phyloP scores from a whole-genome alignment of 306 rosid species.

The Hippophae gyantsensis region DNA sequence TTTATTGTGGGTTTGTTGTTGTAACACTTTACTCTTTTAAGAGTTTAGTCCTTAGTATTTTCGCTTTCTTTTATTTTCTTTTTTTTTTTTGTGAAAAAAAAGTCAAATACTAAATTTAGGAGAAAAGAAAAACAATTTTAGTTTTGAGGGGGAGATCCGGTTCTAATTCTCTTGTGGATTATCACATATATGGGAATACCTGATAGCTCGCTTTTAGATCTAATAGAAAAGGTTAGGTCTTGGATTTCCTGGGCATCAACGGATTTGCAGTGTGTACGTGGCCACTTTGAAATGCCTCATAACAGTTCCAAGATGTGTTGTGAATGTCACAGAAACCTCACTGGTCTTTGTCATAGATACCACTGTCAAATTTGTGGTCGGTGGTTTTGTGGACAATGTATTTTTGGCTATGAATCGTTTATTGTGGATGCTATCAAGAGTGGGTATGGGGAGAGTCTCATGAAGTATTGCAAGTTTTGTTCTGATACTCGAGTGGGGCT shows the following conservation, averaged over 20 bases:
- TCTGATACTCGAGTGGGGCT: conserved; percentile 25
- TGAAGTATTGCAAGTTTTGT: conserved; percentile 60
- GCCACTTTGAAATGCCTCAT: conserved; percentile 42
- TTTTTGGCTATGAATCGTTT: conserved; percentile 37
- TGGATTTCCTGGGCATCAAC: conserved; percentile 51
- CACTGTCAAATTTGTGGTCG: conserved; percentile 61
- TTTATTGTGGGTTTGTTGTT: conserved; percentile 52
- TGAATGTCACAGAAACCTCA: conserved; percentile 40
- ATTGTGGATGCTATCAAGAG: conserved; percentile 20
- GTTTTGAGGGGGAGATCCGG: conserved; percentile 18
- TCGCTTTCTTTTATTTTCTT: conserved; percentile 24
- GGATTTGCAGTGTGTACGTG: conserved; percentile 26
- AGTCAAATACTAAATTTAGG: conserved; percentile 20
- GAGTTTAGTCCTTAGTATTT: conserved; percentile 23
- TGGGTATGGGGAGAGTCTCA: conserved; percentile 19
- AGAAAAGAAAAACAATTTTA: conserved; percentile 15
- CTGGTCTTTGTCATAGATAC: conserved; percentile 29
- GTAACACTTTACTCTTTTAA: conserved; percentile 10
- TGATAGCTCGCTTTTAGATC: conserved; percentile 65
- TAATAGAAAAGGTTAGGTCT: conserved; percentile 53
- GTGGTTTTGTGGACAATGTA: conserved; percentile 62
- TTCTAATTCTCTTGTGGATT: conserved; percentile 30
- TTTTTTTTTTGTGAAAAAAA: conserved; percentile 27
- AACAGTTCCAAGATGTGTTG: conserved; percentile 49
- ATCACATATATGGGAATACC: conserved; percentile 80